These are phyloP conservation scores for Diaporthe sp. DNA, from an alignment of 2,329 filamentous ascomycete species.

Conservation along the genomic window DNA sequence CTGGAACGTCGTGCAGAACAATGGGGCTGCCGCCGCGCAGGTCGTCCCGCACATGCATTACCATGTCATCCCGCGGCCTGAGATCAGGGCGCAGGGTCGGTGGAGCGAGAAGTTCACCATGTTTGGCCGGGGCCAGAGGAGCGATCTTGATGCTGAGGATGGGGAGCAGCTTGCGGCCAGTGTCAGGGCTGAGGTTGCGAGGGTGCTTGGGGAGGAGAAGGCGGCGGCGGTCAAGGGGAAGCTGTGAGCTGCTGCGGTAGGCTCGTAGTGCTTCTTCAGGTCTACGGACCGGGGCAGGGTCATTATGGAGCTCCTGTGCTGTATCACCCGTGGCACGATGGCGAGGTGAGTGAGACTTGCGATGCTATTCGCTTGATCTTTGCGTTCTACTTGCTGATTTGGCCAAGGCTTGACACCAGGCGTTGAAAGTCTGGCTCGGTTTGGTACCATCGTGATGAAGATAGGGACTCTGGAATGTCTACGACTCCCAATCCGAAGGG, in stretches of 20 bases:
- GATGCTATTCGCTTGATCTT: not conserved
- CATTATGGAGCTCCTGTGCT: not conserved
- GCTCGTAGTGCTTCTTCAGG: too few relatives aligned
- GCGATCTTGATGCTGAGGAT: slow-evolving; percentile 83
- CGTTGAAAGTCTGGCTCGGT: not conserved
- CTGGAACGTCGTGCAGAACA: slow-evolving; percentile 98
- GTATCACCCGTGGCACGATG: not conserved
- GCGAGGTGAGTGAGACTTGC: not conserved
- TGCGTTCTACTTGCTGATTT: not conserved
- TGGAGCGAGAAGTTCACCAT: slow-evolving; percentile 80
- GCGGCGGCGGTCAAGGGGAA: slow-evolving; percentile 50
- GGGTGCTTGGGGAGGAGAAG: slow-evolving; percentile 59
- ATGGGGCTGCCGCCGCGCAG: slow-evolving; percentile 89
- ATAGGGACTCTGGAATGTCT: not conserved
- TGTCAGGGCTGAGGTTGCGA: slow-evolving; percentile 63
- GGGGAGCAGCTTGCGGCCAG: slow-evolving; percentile 69
- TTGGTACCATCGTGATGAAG: not conserved
- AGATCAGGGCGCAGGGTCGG: slow-evolving; percentile 66
- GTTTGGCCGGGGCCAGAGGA: slow-evolving; percentile 81
- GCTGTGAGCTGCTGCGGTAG: slow-evolving; percentile 46
- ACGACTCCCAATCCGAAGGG: not conserved
- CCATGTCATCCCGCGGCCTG: slow-evolving; percentile 89
- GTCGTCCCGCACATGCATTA: slow-evolving; percentile 96
- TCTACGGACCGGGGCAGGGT: not conserved
- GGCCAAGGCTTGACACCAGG: not conserved